These are phyloP conservation scores for Biscogniauxia sp. DNA, from an alignment of 2,329 filamentous ascomycete genomes.

Conservation along the genomic window DNA sequence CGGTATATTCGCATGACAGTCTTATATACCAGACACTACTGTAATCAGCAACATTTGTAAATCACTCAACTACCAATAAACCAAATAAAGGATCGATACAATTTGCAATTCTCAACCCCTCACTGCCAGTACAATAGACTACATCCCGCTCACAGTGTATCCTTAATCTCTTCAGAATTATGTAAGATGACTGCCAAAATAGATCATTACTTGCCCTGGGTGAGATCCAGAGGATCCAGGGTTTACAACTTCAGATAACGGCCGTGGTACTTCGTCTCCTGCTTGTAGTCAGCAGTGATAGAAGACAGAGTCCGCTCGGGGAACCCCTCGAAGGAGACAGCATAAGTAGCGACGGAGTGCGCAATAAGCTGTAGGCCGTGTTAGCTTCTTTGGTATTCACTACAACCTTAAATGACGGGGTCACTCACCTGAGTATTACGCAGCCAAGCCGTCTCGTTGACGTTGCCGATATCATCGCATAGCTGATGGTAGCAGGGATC, in stretches of 20 bases:
- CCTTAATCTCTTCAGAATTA: too few relatives aligned
- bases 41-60: too few relatives aligned
- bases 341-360: slow-evolving; percentile 70
- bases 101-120: too few relatives aligned
- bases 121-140: too few relatives aligned
- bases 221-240: background rate
- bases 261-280: slow-evolving; percentile 48
- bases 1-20: too few relatives aligned
- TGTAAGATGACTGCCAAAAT: background rate
- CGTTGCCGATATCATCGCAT: slow-evolving; percentile 57
- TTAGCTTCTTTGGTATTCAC: slow-evolving; percentile 14
- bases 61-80: too few relatives aligned
- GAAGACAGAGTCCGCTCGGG: slow-evolving; percentile 48
- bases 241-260: slow-evolving; percentile 45
- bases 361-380: slow-evolving; percentile 54
- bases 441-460: slow-evolving; percentile 60
- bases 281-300: slow-evolving; percentile 30
- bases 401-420: background rate
- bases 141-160: too few relatives aligned
- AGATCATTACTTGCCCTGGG: too few relatives aligned
- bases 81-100: too few relatives aligned
- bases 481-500: slow-evolving; percentile 62
- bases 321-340: slow-evolving; percentile 63
- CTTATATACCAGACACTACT: too few relatives aligned
- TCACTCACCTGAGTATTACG: slow-evolving; percentile 55